A percentile compares a stretch with the other conserved stretches of the same genome.
phyloP scores from a whole-genome alignment of 176 grass and related monocot genomes.

The Bonia amplexicaulis region DNA sequence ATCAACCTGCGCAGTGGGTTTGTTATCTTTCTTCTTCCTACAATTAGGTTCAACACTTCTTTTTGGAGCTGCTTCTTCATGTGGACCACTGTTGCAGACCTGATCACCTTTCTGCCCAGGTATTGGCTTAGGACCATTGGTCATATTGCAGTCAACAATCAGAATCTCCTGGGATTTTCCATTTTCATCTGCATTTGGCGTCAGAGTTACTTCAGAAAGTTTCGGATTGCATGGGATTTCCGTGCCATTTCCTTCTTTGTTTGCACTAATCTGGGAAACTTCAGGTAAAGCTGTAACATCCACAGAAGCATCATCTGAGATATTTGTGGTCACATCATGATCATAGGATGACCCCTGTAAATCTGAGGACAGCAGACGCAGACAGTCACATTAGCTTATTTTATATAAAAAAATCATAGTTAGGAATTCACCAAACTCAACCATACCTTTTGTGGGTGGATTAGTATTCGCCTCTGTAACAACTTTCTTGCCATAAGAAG shows the following conservation, averaged over 20 bases:
- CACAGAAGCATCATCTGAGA: conserved; percentile 11
- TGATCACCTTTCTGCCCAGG: not conserved
- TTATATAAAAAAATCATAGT: not conserved
- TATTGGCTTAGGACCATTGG: conserved; percentile 15
- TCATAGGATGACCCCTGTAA: conserved; percentile 1
- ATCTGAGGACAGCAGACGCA: conserved; percentile 13
- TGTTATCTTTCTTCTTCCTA: conserved; percentile 25
- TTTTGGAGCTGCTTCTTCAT: conserved; percentile 29
- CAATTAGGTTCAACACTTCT: conserved; percentile 20
- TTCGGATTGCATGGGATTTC: not conserved
- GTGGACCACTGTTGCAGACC: conserved; percentile 7
- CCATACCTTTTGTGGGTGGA: conserved; percentile 33
- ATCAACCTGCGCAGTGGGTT: not conserved
- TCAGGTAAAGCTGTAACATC: conserved; percentile 8
- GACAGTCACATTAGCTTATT: not conserved
- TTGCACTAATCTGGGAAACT: conserved; percentile 10
- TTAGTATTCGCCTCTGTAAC: conserved; percentile 11
- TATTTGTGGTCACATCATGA: not conserved
- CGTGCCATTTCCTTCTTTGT: conserved; percentile 8
- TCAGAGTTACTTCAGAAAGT: conserved; percentile 21
- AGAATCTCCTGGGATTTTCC: conserved; percentile 12
- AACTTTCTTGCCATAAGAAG: conserved; percentile 7
- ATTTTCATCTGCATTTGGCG: conserved; percentile 15
- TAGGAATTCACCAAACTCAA: conserved; percentile 3
- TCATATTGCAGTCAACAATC: conserved; percentile 23